These are phyloP conservation scores for Heimioporus sp. DNA, from an alignment of 768 basidiomycete genomes.

Conservation along the genomic window DNA sequence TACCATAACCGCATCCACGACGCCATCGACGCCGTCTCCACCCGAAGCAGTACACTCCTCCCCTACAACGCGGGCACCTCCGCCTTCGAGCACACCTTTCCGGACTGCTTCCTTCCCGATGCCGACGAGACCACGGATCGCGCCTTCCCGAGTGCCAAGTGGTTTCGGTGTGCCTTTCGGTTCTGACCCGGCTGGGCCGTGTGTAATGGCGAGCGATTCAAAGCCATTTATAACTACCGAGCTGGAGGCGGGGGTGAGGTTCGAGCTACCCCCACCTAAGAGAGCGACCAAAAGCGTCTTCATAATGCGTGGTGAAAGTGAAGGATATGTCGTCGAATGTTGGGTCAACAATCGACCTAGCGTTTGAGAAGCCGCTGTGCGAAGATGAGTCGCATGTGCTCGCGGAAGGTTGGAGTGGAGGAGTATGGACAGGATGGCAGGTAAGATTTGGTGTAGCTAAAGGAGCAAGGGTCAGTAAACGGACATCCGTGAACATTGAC, in stretches of 20 bases:
- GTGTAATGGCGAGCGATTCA: constrained; percentile 22
- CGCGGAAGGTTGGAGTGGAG: constrained; percentile 83
- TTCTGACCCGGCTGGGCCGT: constrained; percentile 40
- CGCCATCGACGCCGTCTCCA: constrained; percentile 36
- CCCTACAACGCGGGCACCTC: constrained; percentile 73
- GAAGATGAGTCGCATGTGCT: constrained; percentile 64
- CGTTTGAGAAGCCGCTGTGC: constrained; percentile 80
- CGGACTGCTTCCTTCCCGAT: constrained; percentile 84
- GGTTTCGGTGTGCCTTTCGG: constrained; percentile 45
- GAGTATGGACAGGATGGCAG: constrained; percentile 87
- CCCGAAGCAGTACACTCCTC: constrained; percentile 49
- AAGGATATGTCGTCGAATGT: constrained; percentile 87
- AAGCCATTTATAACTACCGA: constrained; percentile 25
- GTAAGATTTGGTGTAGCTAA: constrained; percentile 94
- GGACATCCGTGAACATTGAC: background rate
- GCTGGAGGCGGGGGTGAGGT: constrained; percentile 6
- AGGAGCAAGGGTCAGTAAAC: background rate
- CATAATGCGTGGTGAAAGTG: constrained; percentile 84
- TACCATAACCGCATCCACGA: constrained; percentile 66
- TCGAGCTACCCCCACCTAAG: constrained; percentile 35
- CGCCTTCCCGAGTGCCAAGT: constrained; percentile 83
- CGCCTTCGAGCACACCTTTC: constrained; percentile 79
- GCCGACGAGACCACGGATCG: constrained; percentile 81
- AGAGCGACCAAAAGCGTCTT: constrained; percentile 91
- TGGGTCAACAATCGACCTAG: constrained; percentile 78